Evolutionary conservation across 148 eudicot species (phyloP), one percentile per base, ranked within the genome.

Genomic region (Fagopyrum esculentum): DNA sequence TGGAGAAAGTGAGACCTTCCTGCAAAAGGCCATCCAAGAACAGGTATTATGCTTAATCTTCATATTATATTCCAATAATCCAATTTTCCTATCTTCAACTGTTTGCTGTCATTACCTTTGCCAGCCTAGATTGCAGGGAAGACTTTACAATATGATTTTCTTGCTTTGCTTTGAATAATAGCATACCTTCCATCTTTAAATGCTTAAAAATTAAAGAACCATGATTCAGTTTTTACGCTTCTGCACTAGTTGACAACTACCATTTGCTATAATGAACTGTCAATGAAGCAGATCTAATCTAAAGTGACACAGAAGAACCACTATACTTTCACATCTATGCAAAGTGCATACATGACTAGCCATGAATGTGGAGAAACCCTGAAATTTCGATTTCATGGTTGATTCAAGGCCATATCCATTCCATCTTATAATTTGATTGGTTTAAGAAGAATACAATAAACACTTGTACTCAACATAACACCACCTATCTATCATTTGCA

Each of bases 1-100:
- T 1, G 98, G 98, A 0, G 87, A 94, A 79, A 94, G 98, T 55
- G 98, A 94, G 77, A 87, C 77, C 13, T 94, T 94, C 73, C 52
- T 94, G 77, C 90, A 89, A 64, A 91, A 87, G 76, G 98, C 95
- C 43, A 94, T 94, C 50, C 95, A 94, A 70, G 85, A 88, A 70
- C 98, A 93, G 79, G 98, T 84, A 71, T 61, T 76, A 54, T 66
- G 46, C 71, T 40, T 66, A 15, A 35, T 64, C 46, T 50, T 50
- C 54, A 50, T 50, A 7, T 50, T 50, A 35, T 35, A 35, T 35
- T 35, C 40, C 40, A 35, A 2, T 35, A 35, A 35, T 35, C 40
- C 40, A 35, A 35, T 35, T 50, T 8, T 8, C 13, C 54, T 50
- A 50, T 50, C 8, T 50, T 50, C 9, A 50, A 50, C 13, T 54